Base-by-base conservation (phyloP, 768 basidiomycete genomes). In the Leccinum imitatum region DNA sequence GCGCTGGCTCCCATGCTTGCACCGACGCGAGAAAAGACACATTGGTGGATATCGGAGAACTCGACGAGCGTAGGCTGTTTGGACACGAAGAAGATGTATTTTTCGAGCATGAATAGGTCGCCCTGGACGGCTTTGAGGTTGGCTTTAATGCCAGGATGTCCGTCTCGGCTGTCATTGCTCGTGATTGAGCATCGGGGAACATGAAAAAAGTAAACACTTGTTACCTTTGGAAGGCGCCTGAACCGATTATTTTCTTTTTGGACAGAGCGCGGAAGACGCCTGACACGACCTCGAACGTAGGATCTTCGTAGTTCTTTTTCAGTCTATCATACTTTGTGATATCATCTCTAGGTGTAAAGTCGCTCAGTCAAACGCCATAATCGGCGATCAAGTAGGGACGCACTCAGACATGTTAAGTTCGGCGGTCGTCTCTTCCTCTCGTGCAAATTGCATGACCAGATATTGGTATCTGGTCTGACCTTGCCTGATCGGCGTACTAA, bases 401-500 rank as follows among this genome's bases (percentile, higher is more conserved):
- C 75, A 95, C 94, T 98, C 94, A 46, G 84, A 79, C 81, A 98
- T 84, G 69, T 96, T 97, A 37, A 98, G 77, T 71, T 97, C 95
- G 6, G 95, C 92, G 25, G 95, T 96, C 62, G 95, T 93, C 75
- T 97, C 95, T 72, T 98, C 97, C 65, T 98, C 96, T 59, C 91
- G 84, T n/a, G 87, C 89, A 75, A 97, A 98, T 67, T 97, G 95
- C 89, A 98, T 95, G 58, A 99, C 96, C 21, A 99, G 79, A 72
- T 97, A 99, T 58, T 96, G 96, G 75, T 99, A 98, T 48, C 93
- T 83, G 1, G 97, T 99, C 71, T 98, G 97, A 53, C 97, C 97
- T 80, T 98, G 97, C 50, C 96, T 85, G 61, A 99, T 97, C 2
- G 97, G 96, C 25, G 87, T 91, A 70, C 87, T 93, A 50, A 99